phyloP scores from a whole-genome alignment of 306 rosid genomes.

The Benincasa hispida region DNA sequence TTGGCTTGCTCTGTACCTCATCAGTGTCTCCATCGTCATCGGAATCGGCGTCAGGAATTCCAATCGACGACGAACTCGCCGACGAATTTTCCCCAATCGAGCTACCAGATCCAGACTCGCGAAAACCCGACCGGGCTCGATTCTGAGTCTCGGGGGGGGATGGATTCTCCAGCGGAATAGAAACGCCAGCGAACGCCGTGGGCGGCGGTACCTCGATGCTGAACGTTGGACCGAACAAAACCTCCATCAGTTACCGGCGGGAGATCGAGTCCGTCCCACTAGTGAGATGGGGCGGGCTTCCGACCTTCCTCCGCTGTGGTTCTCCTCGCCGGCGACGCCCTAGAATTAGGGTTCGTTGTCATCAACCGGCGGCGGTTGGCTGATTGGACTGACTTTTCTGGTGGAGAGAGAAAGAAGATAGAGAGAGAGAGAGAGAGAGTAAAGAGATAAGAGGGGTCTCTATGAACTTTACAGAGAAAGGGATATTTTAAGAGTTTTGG shows the following conservation, averaged over 20 bases:
- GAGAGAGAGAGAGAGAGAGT: background rate
- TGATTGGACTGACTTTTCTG: constrained; percentile 6
- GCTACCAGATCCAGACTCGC: background rate
- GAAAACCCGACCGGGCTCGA: background rate
- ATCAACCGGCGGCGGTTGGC: constrained; percentile 9
- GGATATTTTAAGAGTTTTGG: background rate
- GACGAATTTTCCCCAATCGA: constrained; percentile 1
- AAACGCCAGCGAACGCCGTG: background rate
- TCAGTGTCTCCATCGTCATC: background rate
- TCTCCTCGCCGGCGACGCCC: background rate
- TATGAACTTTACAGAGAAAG: constrained; percentile 5
- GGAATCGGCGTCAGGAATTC: constrained; percentile 8
- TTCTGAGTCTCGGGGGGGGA: background rate
- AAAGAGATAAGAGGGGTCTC: background rate
- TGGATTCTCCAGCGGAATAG: background rate
- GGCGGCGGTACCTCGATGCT: background rate
- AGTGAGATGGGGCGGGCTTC: background rate
- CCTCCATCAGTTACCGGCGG: constrained; percentile 1
- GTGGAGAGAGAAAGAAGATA: background rate
- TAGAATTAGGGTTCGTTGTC: background rate
- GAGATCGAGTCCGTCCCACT: background rate
- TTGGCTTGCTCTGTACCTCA: background rate
- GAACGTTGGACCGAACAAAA: constrained; percentile 6
- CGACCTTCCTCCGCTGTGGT: background rate
- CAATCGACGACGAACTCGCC: constrained; percentile 15